These are phyloP conservation scores for Diaporthe vexans DNA, from an alignment of 2,329 filamentous ascomycete species.

Conservation along the genomic window DNA sequence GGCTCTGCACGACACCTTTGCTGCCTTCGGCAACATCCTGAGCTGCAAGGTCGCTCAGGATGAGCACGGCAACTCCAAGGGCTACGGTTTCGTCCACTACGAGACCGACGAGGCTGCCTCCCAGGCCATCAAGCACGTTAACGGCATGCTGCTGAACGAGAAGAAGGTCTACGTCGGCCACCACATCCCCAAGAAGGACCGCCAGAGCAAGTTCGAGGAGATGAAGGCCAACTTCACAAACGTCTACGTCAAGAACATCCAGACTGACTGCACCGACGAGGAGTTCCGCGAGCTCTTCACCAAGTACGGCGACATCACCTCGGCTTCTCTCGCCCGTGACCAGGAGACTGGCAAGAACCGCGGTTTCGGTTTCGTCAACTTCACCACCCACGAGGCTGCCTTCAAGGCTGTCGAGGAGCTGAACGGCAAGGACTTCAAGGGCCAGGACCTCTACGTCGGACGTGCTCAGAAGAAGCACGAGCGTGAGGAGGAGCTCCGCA, in stretches of 20 bases:
- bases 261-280: conserved; percentile 86
- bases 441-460: conserved; percentile 96
- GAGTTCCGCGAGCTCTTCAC: conserved; percentile 96
- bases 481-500: conserved; percentile 98
- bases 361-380: conserved; percentile 97
- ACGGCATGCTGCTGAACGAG: conserved; percentile 99
- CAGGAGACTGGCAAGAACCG: conserved; percentile 88
- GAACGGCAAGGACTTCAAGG: conserved; percentile 91
- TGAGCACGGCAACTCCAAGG: conserved; percentile 96
- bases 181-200: conserved; percentile 99
- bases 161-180: conserved; percentile 99
- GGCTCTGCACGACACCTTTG: conserved; percentile 99
- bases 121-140: conserved; percentile 99
- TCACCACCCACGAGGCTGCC: conserved; percentile 90
- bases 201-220: conserved; percentile 99
- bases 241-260: conserved; percentile 99
- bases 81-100: conserved; percentile 99
- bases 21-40: conserved; percentile 98
- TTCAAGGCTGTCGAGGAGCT: conserved; percentile 89
- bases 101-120: conserved; percentile 98
- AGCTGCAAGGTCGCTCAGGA: conserved; percentile 99
- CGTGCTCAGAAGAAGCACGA: conserved; percentile 99
- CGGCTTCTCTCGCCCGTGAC: conserved; percentile 92
- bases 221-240: conserved; percentile 99
- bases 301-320: conserved; percentile 94